Evolutionary conservation across 805 yeast genomes (phyloP).

Genomic region (Starmerella etchellsii): DNA sequence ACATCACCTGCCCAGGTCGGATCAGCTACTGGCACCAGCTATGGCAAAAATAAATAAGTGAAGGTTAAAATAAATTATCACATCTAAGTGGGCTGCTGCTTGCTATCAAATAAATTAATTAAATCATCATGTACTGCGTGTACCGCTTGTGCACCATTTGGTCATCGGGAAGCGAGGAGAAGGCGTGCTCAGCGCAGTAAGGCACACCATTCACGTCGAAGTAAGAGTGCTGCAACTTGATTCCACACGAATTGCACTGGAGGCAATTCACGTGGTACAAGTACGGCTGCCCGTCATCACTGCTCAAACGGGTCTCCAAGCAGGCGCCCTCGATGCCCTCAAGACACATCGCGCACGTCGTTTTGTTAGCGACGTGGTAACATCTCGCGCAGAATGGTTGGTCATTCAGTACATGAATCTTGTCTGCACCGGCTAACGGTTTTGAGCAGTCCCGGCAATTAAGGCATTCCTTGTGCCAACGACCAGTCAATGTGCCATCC

Average conservation of each 20-base stretch:
- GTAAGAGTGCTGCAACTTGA: conserved; percentile 24
- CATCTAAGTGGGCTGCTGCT: too few relatives aligned
- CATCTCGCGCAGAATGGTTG: conserved; percentile 71
- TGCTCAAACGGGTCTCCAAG: conserved; percentile 40
- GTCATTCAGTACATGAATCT: conserved; percentile 59
- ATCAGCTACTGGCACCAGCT: neutral
- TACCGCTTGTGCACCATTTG: conserved; percentile 22
- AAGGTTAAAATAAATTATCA: too few relatives aligned
- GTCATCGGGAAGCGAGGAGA: conserved; percentile 16
- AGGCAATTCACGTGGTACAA: conserved; percentile 70
- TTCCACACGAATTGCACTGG: conserved; percentile 47
- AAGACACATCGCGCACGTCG: conserved; percentile 59
- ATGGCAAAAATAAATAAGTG: neutral
- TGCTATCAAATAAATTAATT: conserved; percentile 1
- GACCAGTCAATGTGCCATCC: conserved; percentile 52
- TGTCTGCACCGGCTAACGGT: conserved; percentile 20
- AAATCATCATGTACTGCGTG: conserved; percentile 25
- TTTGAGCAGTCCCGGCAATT: conserved; percentile 50
- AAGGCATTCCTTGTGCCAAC: conserved; percentile 89
- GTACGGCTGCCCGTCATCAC: conserved; percentile 37
- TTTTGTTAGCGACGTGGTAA: conserved; percentile 60
- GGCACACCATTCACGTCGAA: conserved; percentile 26
- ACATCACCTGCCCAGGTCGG: too few relatives aligned
- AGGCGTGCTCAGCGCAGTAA: conserved; percentile 29
- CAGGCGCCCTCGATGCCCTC: conserved; percentile 83